Conservation (phyloP, 1,139 yeast genomes). For the Tardiomyces digboiensis region DNA sequence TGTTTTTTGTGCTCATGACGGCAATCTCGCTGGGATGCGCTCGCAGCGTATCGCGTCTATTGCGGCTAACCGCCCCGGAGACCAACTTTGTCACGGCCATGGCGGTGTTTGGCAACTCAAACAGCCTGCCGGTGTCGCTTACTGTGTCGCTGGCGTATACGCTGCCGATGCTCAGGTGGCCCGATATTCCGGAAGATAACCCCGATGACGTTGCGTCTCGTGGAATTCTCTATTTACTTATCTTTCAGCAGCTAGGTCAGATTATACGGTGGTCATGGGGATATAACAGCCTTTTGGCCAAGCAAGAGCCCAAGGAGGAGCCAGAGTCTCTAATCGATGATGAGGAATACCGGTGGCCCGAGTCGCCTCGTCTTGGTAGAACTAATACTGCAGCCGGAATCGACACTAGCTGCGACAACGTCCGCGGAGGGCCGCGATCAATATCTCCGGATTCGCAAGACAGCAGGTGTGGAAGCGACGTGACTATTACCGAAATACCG, state of each 20-base stretch:
- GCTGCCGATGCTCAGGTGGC: constrained; percentile 68
- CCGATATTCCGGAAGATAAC: constrained; percentile 53
- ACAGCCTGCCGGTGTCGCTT: constrained; percentile 50
- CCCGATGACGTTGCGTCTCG: constrained; percentile 69
- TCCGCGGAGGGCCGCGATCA: too few species aligned
- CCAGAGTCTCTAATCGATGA: constrained; percentile 4
- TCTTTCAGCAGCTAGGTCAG: constrained; percentile 82
- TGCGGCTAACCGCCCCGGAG: constrained; percentile 53
- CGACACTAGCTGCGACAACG: too few species aligned
- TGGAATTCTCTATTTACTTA: constrained; percentile 65
- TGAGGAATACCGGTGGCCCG: background rate
- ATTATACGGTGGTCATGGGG: constrained; percentile 90
- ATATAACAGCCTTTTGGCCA: constrained; percentile 60
- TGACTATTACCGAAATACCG: too few species aligned
- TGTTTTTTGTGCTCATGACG: constrained; percentile 59
- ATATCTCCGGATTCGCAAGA: too few species aligned
- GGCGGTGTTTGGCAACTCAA: constrained; percentile 83
- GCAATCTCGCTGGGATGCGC: constrained; percentile 52
- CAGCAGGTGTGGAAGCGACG: too few species aligned
- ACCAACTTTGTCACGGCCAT: constrained; percentile 77
- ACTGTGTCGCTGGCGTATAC: constrained; percentile 66
- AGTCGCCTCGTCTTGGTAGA: too few species aligned
- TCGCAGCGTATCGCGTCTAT: constrained; percentile 34
- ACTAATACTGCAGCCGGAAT: too few species aligned
- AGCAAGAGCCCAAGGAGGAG: constrained; percentile 28